Percentiles rank a stretch among this genome's conserved stretches.
phyloP scores from a whole-genome alignment of 225 moss, liverwort and hornwort genomes.

The Sphagnum tenellum region DNA sequence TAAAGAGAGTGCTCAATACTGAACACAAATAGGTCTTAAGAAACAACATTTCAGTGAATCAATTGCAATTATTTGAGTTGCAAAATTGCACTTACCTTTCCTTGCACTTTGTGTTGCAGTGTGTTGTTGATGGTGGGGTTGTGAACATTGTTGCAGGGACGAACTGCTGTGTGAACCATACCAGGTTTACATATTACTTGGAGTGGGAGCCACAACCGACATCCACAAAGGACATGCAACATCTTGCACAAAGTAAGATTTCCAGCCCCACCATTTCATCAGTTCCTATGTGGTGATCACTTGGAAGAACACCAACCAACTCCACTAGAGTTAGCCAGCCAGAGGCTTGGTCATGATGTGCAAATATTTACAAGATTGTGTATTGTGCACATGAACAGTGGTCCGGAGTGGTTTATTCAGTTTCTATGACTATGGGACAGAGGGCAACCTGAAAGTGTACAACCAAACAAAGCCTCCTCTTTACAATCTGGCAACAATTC shows the following conservation, averaged over 20 bases:
- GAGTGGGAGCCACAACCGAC: constrained; percentile 33
- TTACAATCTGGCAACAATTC: constrained; percentile 12
- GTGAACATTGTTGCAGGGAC: constrained; percentile 11
- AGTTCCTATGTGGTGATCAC: too few species aligned
- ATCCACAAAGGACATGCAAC: constrained; percentile 29
- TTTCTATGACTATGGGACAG: constrained; percentile 18
- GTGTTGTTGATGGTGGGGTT: too few species aligned
- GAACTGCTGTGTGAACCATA: constrained; percentile 20
- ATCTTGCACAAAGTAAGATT: constrained; percentile 29
- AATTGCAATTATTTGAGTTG: too few species aligned
- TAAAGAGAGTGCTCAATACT: too few species aligned
- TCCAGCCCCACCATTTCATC: too few species aligned
- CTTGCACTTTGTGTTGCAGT: too few species aligned
- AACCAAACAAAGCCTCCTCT: constrained; percentile 7
- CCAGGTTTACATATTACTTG: constrained; percentile 15
- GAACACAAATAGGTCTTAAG: too few species aligned
- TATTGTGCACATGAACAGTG: constrained; percentile 11
- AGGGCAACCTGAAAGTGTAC: constrained; percentile 15
- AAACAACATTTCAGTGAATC: too few species aligned
- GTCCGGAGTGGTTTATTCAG: constrained; percentile 15
- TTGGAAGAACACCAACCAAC: too few species aligned
- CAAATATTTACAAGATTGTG: background rate
- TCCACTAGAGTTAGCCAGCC: background rate
- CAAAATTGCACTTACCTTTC: too few species aligned
- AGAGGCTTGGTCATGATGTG: background rate